Evolutionary conservation across 148 eudicot species (phyloP).

Genomic region (Chenopodium formosanum): DNA sequence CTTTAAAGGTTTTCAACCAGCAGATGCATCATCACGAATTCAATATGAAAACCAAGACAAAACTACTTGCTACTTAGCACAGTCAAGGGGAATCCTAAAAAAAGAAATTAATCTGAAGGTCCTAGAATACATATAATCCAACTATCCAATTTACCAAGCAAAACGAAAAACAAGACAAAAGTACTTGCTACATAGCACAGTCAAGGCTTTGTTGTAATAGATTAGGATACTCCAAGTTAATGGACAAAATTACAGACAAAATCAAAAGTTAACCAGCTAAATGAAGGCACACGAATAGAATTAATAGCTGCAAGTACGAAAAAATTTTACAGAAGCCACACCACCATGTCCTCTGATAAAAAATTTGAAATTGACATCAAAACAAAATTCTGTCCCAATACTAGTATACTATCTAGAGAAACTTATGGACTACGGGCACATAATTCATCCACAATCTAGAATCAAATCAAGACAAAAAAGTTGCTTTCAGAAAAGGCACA

Average conservation of each 20-base stretch:
- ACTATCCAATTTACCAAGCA: not conserved
- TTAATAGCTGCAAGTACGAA: no score
- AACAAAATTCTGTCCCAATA: not conserved
- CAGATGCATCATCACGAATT: not conserved
- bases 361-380: not conserved
- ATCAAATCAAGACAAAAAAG: not conserved
- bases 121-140: not conserved
- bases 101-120: not conserved
- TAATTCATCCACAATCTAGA: not conserved
- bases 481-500: not conserved
- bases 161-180: not conserved
- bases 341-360: not conserved
- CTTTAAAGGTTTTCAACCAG: not conserved
- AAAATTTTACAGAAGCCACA: not conserved
- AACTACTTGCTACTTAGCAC: not conserved
- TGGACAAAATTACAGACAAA: not conserved
- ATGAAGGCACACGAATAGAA: no score
- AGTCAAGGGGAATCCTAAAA: not conserved
- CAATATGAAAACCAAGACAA: not conserved
- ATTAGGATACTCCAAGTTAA: not conserved
- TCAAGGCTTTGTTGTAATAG: not conserved
- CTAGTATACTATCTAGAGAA: not conserved
- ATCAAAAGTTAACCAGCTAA: not conserved
- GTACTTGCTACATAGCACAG: not conserved
- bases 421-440: not conserved